Evolutionary conservation across 2,329 filamentous ascomycete genomes (phyloP), one percentile per base, ranked within the genome.

Genomic region (Sclerotinia trifoliorum): DNA sequence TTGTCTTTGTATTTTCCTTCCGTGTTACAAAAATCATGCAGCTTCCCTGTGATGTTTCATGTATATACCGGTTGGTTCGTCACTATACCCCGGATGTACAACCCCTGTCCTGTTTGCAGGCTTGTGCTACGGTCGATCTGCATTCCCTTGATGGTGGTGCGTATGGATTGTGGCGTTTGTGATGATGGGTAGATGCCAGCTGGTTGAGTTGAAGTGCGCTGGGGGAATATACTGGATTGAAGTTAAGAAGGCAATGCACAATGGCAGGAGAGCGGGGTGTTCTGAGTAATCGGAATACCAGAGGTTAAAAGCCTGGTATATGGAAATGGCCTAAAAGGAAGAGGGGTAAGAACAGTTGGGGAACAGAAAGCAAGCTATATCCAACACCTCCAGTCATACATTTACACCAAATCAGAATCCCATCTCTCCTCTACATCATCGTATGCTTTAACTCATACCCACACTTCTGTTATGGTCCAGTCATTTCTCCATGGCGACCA

Each of bases 21-120:
- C 7, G 56, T 58, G 15, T 19, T 26, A 44, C 39, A 57, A 39
- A 35, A 24, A 35, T 57, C n/a, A 58, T 58, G 56, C 56, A 58
- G 56, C 35, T n/a, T 42, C 39, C 56, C 56, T n/a, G 5, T 58
- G 4, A 21, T 58, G 56, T 58, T 58, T 58, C 56, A 44, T 29
- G 26, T 58, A 58, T 44, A 44, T 44, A 58, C 39, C 56, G 39
- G 39, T 10, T 44, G 56, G 56, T 7, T 24, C 11, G 55, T 58
- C 56, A 44, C 56, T 42, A 39, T 44, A 58, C 56, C 56, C 39
- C 56, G 15, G 56, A 44, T 44, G 35, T 58, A 21, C 35, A 56
- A 35, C 29, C 4, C 29, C 13, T 56, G 54, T 11, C 29, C 15
- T 17, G 24, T 44, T 44, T 11, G 56, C 44, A 13, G 17, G 19